phyloP scores from a whole-genome alignment of 345 rosid genomes.

The Durio zibethinus region DNA sequence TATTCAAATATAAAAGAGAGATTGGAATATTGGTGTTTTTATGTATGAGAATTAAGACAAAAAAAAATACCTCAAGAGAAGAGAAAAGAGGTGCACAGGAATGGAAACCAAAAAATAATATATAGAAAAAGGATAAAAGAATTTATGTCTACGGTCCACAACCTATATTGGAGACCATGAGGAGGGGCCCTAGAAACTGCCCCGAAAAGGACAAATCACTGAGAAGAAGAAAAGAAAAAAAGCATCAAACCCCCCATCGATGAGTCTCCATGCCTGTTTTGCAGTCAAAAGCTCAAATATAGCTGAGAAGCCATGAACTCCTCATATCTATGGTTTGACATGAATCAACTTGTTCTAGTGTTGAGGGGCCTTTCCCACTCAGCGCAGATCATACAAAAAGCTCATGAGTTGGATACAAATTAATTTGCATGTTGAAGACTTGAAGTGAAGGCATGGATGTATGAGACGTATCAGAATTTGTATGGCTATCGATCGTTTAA shows the following conservation, averaged over 20 bases:
- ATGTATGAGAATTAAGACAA: conserved; percentile 4
- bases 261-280: not conserved
- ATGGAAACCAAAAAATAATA: not conserved
- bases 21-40: not conserved
- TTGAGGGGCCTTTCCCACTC: not conserved
- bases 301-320: not conserved
- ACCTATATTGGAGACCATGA: not conserved
- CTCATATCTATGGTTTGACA: not conserved
- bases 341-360: not conserved
- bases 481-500: not conserved
- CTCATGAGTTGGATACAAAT: not conserved
- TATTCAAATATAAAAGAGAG: not conserved
- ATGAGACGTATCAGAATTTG: not conserved
- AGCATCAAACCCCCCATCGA: not conserved
- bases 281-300: not conserved
- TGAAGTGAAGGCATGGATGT: not conserved
- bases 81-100: not conserved
- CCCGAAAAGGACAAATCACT: not conserved
- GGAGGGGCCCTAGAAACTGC: not conserved
- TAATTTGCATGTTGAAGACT: no score
- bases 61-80: not conserved
- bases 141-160: not conserved
- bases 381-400: not conserved
- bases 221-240: not conserved
- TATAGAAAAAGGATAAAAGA: not conserved